A percentile compares a stretch with the other conserved stretches of the same genome.
phyloP scores from a whole-genome alignment of 164 flowering plant genomes.

The Umbilicus rupestris region DNA sequence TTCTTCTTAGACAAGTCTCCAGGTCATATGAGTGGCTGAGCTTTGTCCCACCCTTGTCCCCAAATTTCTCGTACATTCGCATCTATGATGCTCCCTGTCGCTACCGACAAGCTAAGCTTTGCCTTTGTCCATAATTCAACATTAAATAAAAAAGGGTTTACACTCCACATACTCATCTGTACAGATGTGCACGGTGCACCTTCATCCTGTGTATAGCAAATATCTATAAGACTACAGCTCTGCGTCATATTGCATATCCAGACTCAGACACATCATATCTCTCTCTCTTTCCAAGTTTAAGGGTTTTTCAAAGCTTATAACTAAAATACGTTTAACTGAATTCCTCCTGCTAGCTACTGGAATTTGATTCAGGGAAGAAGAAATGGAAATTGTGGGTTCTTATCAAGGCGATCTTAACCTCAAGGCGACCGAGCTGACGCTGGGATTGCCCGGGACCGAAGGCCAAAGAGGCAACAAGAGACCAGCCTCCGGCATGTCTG shows the following conservation, averaged over 20 bases:
- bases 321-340: not conserved
- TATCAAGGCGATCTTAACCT: slow-evolving; percentile 41
- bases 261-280: not conserved
- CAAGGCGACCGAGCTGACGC: slow-evolving; percentile 52
- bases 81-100: slow-evolving; percentile 32
- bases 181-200: slow-evolving; percentile 20
- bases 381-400: slow-evolving; percentile 21
- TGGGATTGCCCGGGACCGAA: slow-evolving; percentile 51
- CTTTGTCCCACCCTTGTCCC: slow-evolving; percentile 58
- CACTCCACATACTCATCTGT: slow-evolving; percentile 3
- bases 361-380: not conserved
- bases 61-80: slow-evolving; percentile 25
- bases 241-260: not conserved
- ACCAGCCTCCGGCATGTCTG: slow-evolving; percentile 13
- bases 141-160: not conserved
- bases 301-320: no score
- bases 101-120: slow-evolving; percentile 49
- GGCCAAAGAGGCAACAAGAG: slow-evolving; percentile 17
- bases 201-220: slow-evolving; percentile 2
- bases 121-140: slow-evolving; percentile 40
- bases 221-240: not conserved
- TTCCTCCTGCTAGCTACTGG: not conserved
- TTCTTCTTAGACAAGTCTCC: not conserved
- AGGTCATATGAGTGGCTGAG: slow-evolving; percentile 45
- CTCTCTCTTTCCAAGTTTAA: not conserved